Conservation (phyloP, 495 filamentous ascomycete genomes). For the Aspergillus baeticus region DNA sequence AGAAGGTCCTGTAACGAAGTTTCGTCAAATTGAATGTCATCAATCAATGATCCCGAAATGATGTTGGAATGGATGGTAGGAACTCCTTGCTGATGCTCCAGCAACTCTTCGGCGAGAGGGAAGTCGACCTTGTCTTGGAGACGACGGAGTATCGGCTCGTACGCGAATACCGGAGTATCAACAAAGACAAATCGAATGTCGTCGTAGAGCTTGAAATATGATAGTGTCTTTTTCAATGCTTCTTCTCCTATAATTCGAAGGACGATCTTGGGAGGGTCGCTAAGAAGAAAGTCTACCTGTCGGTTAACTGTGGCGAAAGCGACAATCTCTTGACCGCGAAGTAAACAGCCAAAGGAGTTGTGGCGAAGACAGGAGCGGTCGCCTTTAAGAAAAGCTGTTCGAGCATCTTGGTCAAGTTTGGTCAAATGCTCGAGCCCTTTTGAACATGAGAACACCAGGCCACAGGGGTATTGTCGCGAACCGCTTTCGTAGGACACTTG, state of each 20-base stretch:
- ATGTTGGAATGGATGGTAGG: conserved; percentile 17
- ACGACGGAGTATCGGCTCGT: conserved; percentile 63
- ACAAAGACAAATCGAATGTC: conserved; percentile 52
- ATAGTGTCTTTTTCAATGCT: conserved; percentile 40
- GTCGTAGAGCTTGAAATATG: conserved; percentile 32
- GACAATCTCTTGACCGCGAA: conserved; percentile 48
- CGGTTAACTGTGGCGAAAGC: conserved; percentile 64
- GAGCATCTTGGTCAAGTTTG: conserved; percentile 21
- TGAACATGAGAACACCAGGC: conserved; percentile 42
- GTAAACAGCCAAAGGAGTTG: conserved; percentile 59
- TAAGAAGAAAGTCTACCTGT: conserved; percentile 50
- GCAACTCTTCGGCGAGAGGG: conserved; percentile 50
- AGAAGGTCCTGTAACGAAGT: conserved; percentile 28
- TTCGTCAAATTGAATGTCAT: background rate
- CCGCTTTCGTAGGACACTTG: conserved; percentile 28
- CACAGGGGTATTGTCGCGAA: conserved; percentile 38
- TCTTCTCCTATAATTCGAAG: conserved; percentile 50
- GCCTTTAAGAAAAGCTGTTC: conserved; percentile 48
- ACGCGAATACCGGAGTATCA: conserved; percentile 68
- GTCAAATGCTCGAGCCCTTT: conserved; percentile 45
- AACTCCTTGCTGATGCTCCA: conserved; percentile 31
- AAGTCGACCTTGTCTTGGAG: conserved; percentile 57
- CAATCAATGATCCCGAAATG: conserved; percentile 16
- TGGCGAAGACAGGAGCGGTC: conserved; percentile 56
- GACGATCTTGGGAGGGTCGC: conserved; percentile 46